phyloP scores from a whole-genome alignment of 176 grass and related monocot genomes.

The Chrysopogon serrulatus region DNA sequence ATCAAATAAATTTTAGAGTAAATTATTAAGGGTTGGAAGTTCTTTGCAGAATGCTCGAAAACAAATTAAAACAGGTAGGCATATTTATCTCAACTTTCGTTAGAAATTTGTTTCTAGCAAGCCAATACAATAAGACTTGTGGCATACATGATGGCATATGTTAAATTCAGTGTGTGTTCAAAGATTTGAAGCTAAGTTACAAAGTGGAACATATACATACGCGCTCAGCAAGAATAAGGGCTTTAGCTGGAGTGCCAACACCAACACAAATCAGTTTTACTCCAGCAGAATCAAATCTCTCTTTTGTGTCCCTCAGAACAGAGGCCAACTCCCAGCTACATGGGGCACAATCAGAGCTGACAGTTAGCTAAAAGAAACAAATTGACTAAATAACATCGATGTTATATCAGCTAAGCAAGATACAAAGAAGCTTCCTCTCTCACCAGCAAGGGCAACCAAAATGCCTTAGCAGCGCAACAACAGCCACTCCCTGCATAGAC shows the following conservation, averaged over 20 bases:
- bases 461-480: constrained; percentile 76
- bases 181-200: background rate
- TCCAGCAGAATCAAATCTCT: constrained; percentile 62
- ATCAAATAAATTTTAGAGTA: constrained; percentile 7
- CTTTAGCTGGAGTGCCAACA: constrained; percentile 68
- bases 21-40: background rate
- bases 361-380: background rate
- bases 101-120: background rate
- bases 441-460: constrained; percentile 68
- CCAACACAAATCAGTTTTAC: constrained; percentile 74
- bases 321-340: constrained; percentile 87
- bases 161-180: background rate
- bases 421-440: background rate
- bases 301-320: constrained; percentile 56
- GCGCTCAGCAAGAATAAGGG: constrained; percentile 62
- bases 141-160: background rate
- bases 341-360: background rate
- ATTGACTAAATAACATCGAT: background rate
- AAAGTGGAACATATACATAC: constrained; percentile 24
- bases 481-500: constrained; percentile 60
- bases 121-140: background rate
- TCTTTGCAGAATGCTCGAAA: background rate
- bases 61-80: background rate
- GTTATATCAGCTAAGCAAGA: background rate
- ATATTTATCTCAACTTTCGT: background rate